Evolutionary conservation across 352 stramenopile genomes (phyloP).

Genomic region (Phytopythium oedochilum): DNA sequence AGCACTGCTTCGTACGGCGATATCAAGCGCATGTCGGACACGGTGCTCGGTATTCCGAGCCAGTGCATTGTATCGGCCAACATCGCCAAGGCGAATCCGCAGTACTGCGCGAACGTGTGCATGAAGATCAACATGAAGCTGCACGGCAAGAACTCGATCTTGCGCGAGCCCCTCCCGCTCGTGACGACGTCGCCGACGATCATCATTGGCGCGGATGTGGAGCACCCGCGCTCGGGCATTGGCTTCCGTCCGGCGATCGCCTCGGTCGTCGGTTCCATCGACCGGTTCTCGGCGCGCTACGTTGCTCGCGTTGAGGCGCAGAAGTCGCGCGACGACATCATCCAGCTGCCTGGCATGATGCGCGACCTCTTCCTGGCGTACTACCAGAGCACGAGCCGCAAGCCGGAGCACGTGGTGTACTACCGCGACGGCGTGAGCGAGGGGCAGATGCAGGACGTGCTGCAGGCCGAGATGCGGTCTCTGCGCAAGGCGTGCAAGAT

Average conservation of each 20-base stretch:
- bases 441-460: slow-evolving; percentile 81
- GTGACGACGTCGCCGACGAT: slow-evolving; percentile 55
- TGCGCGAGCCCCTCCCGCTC: slow-evolving; percentile 38
- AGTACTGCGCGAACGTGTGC: slow-evolving; percentile 67
- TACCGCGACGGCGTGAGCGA: slow-evolving; percentile 90
- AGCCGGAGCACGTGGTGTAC: slow-evolving; percentile 79
- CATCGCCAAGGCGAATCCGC: slow-evolving; percentile 28
- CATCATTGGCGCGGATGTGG: slow-evolving; percentile 75
- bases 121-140: slow-evolving; percentile 83
- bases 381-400: slow-evolving; percentile 61
- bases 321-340: slow-evolving; percentile 43
- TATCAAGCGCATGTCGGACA: slow-evolving; percentile 77
- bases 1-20: slow-evolving; percentile 42
- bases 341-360: slow-evolving; percentile 54
- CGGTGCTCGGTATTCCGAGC: slow-evolving; percentile 53
- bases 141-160: slow-evolving; percentile 54
- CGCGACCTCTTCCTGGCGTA: slow-evolving; percentile 75
- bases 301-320: slow-evolving; percentile 56
- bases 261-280: slow-evolving; percentile 73
- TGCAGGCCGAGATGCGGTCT: slow-evolving; percentile 72
- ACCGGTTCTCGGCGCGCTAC: slow-evolving; percentile 57
- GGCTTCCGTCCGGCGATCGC: slow-evolving; percentile 67
- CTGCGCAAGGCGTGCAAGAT: slow-evolving; percentile 65
- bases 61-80: slow-evolving; percentile 65
- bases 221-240: slow-evolving; percentile 55